Evolutionary conservation across 805 yeast genomes (phyloP).

Genomic region (Huiozyma sinensis): DNA sequence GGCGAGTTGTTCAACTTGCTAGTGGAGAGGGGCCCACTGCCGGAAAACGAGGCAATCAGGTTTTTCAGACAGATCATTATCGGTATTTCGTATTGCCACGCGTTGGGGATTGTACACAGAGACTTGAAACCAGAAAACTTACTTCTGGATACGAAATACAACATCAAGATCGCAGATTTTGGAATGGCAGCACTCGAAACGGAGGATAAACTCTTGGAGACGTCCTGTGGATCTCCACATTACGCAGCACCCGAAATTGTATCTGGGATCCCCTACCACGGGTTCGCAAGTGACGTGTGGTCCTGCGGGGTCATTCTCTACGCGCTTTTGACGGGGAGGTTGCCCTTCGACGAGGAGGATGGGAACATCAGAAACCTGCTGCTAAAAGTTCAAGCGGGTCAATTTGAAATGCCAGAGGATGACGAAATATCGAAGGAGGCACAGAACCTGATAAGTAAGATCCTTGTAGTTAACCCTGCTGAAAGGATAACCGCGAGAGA

Average conservation of each 20-base stretch:
- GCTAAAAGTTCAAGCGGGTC: conserved; percentile 85
- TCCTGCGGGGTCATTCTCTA: conserved; percentile 93
- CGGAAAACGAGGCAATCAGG: conserved; percentile 80
- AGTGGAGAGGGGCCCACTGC: conserved; percentile 78
- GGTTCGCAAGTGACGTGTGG: conserved; percentile 97
- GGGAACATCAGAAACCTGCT: conserved; percentile 82
- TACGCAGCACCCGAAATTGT: conserved; percentile 98
- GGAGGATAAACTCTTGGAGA: conserved; percentile 70
- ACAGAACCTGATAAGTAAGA: conserved; percentile 66
- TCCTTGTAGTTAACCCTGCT: conserved; percentile 75
- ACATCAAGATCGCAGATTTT: conserved; percentile 94
- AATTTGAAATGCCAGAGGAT: conserved; percentile 70
- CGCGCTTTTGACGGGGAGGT: conserved; percentile 87
- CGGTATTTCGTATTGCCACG: conserved; percentile 78
- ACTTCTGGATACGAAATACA: conserved; percentile 67
- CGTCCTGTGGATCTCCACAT: conserved; percentile 97
- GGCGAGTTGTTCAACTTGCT: conserved; percentile 92
- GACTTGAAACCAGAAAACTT: conserved; percentile 79
- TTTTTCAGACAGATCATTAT: conserved; percentile 80
- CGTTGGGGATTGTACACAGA: conserved; percentile 78
- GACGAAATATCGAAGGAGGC: conserved; percentile 74
- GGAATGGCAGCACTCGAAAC: conserved; percentile 98
- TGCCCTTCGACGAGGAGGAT: conserved; percentile 81
- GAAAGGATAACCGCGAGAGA: conserved; percentile 70
- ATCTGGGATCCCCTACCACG: conserved; percentile 89